Evolutionary conservation across 2,329 filamentous ascomycete genomes (phyloP).

Genomic region (Fusarium miscanthi): DNA sequence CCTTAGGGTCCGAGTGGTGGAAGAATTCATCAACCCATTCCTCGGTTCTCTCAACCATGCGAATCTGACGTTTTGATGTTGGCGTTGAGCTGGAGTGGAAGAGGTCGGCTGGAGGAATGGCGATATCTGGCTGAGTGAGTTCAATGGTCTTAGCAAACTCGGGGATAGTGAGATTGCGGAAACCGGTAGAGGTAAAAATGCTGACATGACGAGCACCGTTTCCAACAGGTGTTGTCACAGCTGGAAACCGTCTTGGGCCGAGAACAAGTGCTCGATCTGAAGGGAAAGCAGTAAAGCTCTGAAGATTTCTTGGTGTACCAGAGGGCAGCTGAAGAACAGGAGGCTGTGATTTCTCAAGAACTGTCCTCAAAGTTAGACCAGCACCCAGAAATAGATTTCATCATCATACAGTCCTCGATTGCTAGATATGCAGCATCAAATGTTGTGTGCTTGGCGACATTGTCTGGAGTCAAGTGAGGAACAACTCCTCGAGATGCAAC

Average conservation of each 20-base stretch:
- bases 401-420: conserved; percentile 87
- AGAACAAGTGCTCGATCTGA: conserved; percentile 75
- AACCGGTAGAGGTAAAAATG: conserved; percentile 88
- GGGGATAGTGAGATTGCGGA: conserved; percentile 74
- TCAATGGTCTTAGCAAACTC: conserved; percentile 75
- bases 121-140: conserved; percentile 81
- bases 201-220: conserved; percentile 79
- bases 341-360: conserved; percentile 65
- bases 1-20: conserved; percentile 44
- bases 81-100: conserved; percentile 60
- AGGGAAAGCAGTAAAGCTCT: conserved; percentile 80
- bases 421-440: conserved; percentile 81
- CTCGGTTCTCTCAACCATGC: conserved; percentile 89
- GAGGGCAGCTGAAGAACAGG: conserved; percentile 59
- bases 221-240: conserved; percentile 75
- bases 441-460: conserved; percentile 71
- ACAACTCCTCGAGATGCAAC: conserved; percentile 85
- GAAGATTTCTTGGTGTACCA: conserved; percentile 67
- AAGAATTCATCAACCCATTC: conserved; percentile 81
- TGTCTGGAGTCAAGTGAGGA: conserved; percentile 91
- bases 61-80: conserved; percentile 77
- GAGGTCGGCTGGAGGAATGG: conserved; percentile 82
- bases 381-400: not conserved
- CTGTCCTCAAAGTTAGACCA: conserved; percentile 49
- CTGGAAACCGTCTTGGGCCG: conserved; percentile 80